These are phyloP conservation scores for Gloeopeniophorella convolvens DNA, from an alignment of 768 basidiomycete genomes.

Conservation along the genomic window DNA sequence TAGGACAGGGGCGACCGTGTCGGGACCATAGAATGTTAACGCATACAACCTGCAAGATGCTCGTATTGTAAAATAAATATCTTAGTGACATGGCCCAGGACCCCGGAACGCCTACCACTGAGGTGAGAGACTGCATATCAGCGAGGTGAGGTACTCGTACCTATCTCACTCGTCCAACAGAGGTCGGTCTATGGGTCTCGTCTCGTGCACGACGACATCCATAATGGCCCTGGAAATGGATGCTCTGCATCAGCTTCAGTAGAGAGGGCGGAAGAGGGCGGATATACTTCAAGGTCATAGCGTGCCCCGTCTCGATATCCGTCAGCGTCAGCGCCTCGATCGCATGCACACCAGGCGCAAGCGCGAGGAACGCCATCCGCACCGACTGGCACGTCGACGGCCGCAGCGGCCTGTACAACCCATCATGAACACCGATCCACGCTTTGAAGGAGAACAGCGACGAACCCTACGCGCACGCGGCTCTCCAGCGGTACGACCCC, in stretches of 20 bases:
- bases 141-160: no score
- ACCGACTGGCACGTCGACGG: slow-evolving; percentile 82
- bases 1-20: no score
- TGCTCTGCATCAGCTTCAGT: slow-evolving; percentile 10
- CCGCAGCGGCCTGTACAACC: slow-evolving; percentile 53
- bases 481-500: slow-evolving; percentile 75
- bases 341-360: slow-evolving; percentile 73
- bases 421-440: not conserved
- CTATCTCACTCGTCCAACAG: no score
- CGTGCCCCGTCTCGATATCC: slow-evolving; percentile 66
- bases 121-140: no score
- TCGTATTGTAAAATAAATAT: no score
- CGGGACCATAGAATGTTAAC: no score
- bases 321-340: slow-evolving; percentile 66
- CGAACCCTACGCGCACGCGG: slow-evolving; percentile 73
- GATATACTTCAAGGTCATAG: slow-evolving; percentile 65
- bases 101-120: no score
- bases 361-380: slow-evolving; percentile 77
- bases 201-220: slow-evolving; percentile 32
- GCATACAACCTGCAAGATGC: no score
- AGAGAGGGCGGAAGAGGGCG: not conserved
- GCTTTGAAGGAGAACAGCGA: slow-evolving; percentile 20
- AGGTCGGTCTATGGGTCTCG: no score
- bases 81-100: no score
- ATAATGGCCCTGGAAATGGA: slow-evolving; percentile 52